Evolutionary conservation across 208 protist species (phyloP).

Genomic region (Vickermania ingenoplastis): DNA sequence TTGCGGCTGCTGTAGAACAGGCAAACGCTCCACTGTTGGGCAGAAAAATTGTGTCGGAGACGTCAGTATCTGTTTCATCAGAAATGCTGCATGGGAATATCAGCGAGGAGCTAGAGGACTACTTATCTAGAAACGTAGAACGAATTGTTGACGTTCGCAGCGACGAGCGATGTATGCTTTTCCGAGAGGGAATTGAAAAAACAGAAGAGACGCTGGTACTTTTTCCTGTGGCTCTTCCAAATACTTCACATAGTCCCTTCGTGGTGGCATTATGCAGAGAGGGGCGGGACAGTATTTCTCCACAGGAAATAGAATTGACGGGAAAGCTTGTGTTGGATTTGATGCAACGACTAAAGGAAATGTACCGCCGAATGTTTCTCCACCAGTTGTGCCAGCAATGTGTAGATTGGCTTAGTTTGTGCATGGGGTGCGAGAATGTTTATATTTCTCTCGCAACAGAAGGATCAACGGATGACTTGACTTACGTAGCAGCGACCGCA

Average conservation of each 20-base stretch:
- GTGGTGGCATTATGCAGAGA: constrained; percentile 20
- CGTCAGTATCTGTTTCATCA: constrained; percentile 19
- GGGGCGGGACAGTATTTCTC: constrained; percentile 7
- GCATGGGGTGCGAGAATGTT: constrained; percentile 27
- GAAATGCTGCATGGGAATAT: constrained; percentile 14
- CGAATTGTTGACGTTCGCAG: constrained; percentile 11
- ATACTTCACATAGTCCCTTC: constrained; percentile 13
- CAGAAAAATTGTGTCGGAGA: constrained; percentile 9
- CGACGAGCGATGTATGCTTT: constrained; percentile 16
- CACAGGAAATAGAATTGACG: constrained; percentile 12
- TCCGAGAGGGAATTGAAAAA: constrained; percentile 13
- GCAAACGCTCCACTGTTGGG: constrained; percentile 13
- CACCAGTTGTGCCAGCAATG: constrained; percentile 32
- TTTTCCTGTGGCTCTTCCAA: constrained; percentile 19
- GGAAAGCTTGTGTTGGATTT: constrained; percentile 18
- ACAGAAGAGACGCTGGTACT: constrained; percentile 24
- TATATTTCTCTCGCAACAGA: constrained; percentile 22
- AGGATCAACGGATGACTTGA: constrained; percentile 7
- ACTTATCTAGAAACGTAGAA: constrained; percentile 12
- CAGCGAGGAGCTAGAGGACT: constrained; percentile 12
- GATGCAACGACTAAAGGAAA: constrained; percentile 8
- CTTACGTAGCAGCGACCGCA: constrained; percentile 24
- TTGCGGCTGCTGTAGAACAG: constrained; percentile 5
- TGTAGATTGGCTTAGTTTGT: constrained; percentile 35
- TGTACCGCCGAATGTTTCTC: constrained; percentile 8